Base-by-base conservation (phyloP, 306 rosid genomes). In the Canavalia ensiformis region DNA sequence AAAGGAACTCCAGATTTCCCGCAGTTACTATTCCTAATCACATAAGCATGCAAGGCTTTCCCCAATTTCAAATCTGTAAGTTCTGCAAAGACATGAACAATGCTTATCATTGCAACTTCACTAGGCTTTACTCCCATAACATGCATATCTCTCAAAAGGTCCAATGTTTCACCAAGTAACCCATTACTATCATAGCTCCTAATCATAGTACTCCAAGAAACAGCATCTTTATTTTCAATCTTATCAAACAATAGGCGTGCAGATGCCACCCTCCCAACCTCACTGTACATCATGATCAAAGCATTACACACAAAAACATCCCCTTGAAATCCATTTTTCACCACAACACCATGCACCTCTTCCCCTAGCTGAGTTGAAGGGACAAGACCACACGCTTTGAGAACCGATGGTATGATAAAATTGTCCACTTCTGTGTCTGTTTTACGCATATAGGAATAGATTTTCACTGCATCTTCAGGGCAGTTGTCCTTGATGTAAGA, bases 151-250 rank as follows among this genome's bases (percentile, higher is more conserved):
- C 79, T 85, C 1, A 88, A 44, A 74, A 90, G 62, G 33, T 72
- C 49, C 73, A 86, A 72, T 49, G 97, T 92, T 82, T 90, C 94
- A 66, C 66, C 56, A 7, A 44, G 55, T 79, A 81, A 58, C 33
- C 91, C 86, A 49, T 74, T 87, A 55, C 85, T 72, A 45, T 64
- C 84, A 62, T 76, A 92, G 85, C 79, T 63, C 76, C 91, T 74
- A 7, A 92, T 80, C 91, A 90, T 87, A 7, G 89, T 87, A 77
- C 91, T 92, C 97, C 97, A 92, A 59, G 91, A 85, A 73, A 92
- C 92, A 67, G 3, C 86, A 78, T 92, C 94, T 74, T 86, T 90
- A 0, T 74, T 76, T 13, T 76, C 47, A 87, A 86, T 88, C 79
- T 66, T 80, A 81, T 90, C 94, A 62, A 90, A 92, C 25, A 88